A percentile compares a stretch with the other conserved stretches of the same genome.
Evolutionary conservation across 2,329 filamentous ascomycete species (phyloP).

Genomic region (Monilinia aucupariae): DNA sequence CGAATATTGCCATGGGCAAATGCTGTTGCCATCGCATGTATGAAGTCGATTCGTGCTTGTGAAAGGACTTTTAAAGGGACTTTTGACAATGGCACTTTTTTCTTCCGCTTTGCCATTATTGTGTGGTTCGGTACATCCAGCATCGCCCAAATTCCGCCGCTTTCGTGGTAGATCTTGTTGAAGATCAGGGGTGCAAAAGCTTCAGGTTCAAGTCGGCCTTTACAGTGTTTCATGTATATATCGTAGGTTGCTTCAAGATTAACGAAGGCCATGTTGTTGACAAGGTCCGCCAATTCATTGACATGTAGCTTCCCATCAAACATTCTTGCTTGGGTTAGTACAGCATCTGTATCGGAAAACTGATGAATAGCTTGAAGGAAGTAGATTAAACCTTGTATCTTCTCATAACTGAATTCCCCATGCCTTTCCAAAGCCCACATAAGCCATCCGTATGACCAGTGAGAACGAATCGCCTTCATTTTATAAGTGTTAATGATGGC

Average conservation of each 20-base stretch:
- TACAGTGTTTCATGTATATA: slow-evolving; percentile 12
- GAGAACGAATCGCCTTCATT: background rate
- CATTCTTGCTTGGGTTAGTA: background rate
- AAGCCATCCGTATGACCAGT: background rate
- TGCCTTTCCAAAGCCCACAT: slow-evolving; percentile 5
- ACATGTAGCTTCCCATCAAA: background rate
- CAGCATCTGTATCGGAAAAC: background rate
- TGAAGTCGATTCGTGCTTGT: slow-evolving; percentile 21
- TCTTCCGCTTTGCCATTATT: background rate
- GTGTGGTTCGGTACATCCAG: slow-evolving; percentile 22
- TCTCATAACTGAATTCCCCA: slow-evolving; percentile 14
- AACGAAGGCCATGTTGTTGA: background rate
- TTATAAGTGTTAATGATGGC: slow-evolving; percentile 13
- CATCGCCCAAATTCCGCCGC: slow-evolving; percentile 24
- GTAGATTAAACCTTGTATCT: slow-evolving; percentile 18
- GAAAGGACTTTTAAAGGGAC: slow-evolving; percentile 18
- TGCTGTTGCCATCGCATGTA: slow-evolving; percentile 29
- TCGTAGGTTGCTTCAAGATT: slow-evolving; percentile 2
- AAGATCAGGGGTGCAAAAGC: slow-evolving; percentile 23
- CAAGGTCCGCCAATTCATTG: background rate
- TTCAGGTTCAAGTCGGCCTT: slow-evolving; percentile 16
- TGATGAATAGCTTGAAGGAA: background rate
- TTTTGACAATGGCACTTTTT: slow-evolving; percentile 5
- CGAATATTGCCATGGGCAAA: slow-evolving; percentile 25
- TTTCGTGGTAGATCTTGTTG: slow-evolving; percentile 22